Evolutionary conservation across 1,139 yeast species (phyloP).

Genomic region (Arxiozyma heterogenica): DNA sequence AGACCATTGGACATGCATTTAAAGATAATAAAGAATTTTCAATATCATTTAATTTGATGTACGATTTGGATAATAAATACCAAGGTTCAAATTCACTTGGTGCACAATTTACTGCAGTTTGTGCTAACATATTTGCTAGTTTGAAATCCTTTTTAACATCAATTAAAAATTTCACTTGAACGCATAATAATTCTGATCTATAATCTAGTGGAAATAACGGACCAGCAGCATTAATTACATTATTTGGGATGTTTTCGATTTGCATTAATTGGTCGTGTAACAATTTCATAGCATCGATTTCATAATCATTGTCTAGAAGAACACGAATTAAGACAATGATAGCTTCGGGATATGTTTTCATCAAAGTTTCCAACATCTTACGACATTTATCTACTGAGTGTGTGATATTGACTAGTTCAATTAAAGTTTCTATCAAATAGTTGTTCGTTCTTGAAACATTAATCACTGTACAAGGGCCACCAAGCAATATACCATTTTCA

Average conservation of each 20-base stretch:
- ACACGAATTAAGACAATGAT: slow-evolving; percentile 48
- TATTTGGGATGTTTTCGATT: slow-evolving; percentile 36
- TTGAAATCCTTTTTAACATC: slow-evolving; percentile 56
- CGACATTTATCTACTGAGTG: slow-evolving; percentile 58
- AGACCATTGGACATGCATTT: slow-evolving; percentile 92
- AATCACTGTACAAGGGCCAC: slow-evolving; percentile 43
- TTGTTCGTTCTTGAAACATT: slow-evolving; percentile 65
- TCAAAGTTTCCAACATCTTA: slow-evolving; percentile 40
- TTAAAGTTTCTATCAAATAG: slow-evolving; percentile 72
- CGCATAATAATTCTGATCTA: slow-evolving; percentile 26
- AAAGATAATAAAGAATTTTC: slow-evolving; percentile 78
- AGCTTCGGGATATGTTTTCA: slow-evolving; percentile 36
- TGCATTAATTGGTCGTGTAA: slow-evolving; percentile 52
- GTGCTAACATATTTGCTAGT: slow-evolving; percentile 69
- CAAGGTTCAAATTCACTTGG: slow-evolving; percentile 94
- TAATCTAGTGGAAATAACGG: slow-evolving; percentile 17
- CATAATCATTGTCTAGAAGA: slow-evolving; percentile 60
- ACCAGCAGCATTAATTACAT: neutral
- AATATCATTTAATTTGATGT: slow-evolving; percentile 67
- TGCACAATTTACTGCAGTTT: slow-evolving; percentile 72
- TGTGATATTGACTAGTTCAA: slow-evolving; percentile 62
- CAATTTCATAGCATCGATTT: slow-evolving; percentile 63
- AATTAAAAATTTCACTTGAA: slow-evolving; percentile 69
- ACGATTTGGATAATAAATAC: slow-evolving; percentile 69
- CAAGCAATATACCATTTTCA: slow-evolving; percentile 56